A percentile compares a stretch with the other conserved stretches of the same genome.
Evolutionary conservation across 2,329 filamentous ascomycete species (phyloP).

Genomic region (Dactylellina drechsleri): DNA sequence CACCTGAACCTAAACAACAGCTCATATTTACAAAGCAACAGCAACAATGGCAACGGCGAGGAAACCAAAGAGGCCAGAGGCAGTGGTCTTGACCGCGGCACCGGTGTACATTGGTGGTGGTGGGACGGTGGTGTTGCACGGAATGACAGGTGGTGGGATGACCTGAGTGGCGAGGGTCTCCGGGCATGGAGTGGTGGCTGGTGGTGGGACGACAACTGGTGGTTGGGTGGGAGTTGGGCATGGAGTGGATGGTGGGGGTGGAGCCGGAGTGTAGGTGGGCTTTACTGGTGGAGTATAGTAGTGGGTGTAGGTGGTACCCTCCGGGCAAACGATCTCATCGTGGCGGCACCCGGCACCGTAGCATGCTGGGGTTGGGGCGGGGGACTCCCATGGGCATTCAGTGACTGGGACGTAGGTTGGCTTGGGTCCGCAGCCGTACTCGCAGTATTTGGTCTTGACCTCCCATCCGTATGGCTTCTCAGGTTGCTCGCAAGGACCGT

Average conservation of each 20-base stretch:
- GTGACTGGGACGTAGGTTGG: constrained; percentile 63
- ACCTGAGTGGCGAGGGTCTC: constrained; percentile 18
- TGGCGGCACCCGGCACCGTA: constrained; percentile 29
- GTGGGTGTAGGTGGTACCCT: constrained; percentile 37
- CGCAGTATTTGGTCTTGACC: constrained; percentile 47
- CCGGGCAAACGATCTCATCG: constrained; percentile 39
- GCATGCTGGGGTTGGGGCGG: constrained; percentile 61
- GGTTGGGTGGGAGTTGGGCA: constrained; percentile 11
- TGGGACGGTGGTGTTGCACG: constrained; percentile 48
- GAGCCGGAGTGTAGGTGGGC: constrained; percentile 5
- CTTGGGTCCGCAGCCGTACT: constrained; percentile 55
- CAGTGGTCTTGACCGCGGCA: constrained; percentile 42
- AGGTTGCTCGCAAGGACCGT: constrained; percentile 30
- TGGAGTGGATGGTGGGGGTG: constrained; percentile 14
- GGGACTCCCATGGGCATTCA: constrained; percentile 63
- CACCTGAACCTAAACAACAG: not conserved
- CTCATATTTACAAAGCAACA: constrained; percentile 32
- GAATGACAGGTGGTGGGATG: constrained; percentile 22
- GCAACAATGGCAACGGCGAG: constrained; percentile 24
- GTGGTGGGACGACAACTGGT: constrained; percentile 1
- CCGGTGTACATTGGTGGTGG: constrained; percentile 49
- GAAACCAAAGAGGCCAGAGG: constrained; percentile 41
- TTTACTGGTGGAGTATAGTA: constrained; percentile 25
- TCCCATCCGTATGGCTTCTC: constrained; percentile 44
- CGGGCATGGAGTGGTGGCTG: constrained; percentile 8